These are phyloP conservation scores for Coniochaeta hoffmannii DNA, from an alignment of 2,329 filamentous ascomycete genomes.

Conservation along the genomic window DNA sequence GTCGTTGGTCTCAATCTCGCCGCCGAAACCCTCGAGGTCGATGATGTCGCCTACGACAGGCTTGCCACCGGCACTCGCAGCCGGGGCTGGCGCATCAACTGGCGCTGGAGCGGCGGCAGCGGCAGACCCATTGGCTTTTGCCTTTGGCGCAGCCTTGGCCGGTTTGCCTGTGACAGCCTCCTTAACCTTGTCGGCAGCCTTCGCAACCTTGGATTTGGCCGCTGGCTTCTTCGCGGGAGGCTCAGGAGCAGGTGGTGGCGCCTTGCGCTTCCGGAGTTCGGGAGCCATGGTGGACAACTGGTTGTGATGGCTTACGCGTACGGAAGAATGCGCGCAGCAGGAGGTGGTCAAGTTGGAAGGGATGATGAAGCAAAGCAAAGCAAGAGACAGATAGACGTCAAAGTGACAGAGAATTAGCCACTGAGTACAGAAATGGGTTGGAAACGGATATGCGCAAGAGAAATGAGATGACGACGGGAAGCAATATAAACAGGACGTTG, in stretches of 20 bases:
- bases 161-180: slow-evolving; percentile 12
- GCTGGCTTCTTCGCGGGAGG: slow-evolving; percentile 38
- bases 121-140: slow-evolving; percentile 10
- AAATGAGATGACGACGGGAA: slow-evolving; percentile 1
- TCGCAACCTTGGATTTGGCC: slow-evolving; percentile 7
- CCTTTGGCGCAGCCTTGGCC: slow-evolving; percentile 23
- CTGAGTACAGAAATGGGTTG: not conserved
- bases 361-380: slow-evolving; percentile 12
- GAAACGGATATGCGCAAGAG: not conserved
- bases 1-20: slow-evolving; percentile 78
- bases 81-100: slow-evolving; percentile 19
- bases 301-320: not conserved
- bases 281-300: slow-evolving; percentile 41
- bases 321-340: not conserved
- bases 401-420: not conserved
- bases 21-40: slow-evolving; percentile 52
- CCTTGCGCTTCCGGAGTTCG: slow-evolving; percentile 56
- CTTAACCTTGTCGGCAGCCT: slow-evolving; percentile 13
- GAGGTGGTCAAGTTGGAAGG: not conserved
- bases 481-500: slow-evolving; percentile 2
- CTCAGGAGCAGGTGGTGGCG: slow-evolving; percentile 36
- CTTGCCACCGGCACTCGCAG: slow-evolving; percentile 27
- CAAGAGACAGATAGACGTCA: not conserved
- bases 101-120: slow-evolving; percentile 10
- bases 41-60: slow-evolving; percentile 48